Percentiles rank a stretch among this genome's conserved stretches.
Conservation (phyloP, 176 grass and related monocot genomes). For the Pontederia crassipes region DNA sequence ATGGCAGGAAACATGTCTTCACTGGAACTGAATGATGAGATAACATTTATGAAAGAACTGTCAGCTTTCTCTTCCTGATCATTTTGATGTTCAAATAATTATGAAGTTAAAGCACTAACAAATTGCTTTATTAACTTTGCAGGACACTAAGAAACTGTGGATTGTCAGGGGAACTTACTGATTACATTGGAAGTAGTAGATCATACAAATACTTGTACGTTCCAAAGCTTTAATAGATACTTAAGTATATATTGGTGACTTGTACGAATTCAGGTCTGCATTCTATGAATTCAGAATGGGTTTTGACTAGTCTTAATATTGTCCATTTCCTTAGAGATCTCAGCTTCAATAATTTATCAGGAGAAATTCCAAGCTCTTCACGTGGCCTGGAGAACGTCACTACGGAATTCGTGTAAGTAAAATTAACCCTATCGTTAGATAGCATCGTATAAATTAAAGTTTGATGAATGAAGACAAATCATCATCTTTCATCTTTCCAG, state of each 20-base stretch:
- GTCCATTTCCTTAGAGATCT: not conserved
- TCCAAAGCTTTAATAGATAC: too few species aligned
- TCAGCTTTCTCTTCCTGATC: not conserved
- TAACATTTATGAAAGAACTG: not conserved
- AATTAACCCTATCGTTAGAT: not conserved
- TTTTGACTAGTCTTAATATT: not conserved
- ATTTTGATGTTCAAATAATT: not conserved
- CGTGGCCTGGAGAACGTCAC: not conserved
- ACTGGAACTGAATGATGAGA: not conserved
- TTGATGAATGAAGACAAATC: too few species aligned
- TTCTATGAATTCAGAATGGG: too few species aligned
- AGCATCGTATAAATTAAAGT: not conserved
- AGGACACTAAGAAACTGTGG: slow-evolving; percentile 7
- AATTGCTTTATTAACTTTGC: not conserved
- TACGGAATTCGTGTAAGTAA: not conserved
- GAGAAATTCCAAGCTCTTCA: not conserved
- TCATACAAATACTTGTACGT: not conserved
- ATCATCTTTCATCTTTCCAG: not conserved
- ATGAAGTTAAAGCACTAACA: not conserved
- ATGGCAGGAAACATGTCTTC: not conserved
- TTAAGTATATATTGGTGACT: too few species aligned
- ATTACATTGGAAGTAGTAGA: not conserved
- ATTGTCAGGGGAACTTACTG: slow-evolving; percentile 1
- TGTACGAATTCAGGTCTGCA: too few species aligned
- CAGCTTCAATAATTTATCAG: not conserved